Conservation (phyloP, 106 monocot species). For the Platanthera guangdongensis region DNA sequence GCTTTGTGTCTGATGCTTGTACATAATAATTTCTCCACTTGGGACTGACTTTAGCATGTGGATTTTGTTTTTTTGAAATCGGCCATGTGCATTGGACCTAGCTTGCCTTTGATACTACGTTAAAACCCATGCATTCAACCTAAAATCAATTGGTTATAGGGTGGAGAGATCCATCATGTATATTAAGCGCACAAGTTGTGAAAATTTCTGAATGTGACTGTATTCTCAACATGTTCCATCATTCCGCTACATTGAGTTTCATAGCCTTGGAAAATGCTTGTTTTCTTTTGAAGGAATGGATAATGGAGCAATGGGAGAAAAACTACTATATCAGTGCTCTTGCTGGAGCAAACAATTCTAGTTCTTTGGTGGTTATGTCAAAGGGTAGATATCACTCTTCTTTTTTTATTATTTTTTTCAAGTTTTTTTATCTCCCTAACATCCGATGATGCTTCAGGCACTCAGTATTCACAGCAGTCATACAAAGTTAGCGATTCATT, state of each 20-base stretch:
- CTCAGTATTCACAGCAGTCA: constrained; percentile 68
- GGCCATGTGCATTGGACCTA: too few relatives aligned
- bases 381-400: constrained; percentile 39
- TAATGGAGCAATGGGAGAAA: constrained; percentile 92
- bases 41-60: too few relatives aligned
- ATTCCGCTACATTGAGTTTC: not conserved
- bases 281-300: constrained; percentile 57
- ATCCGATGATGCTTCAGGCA: constrained; percentile 31
- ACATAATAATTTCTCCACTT: too few relatives aligned
- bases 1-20: too few relatives aligned
- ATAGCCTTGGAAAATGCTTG: not conserved
- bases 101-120: too few relatives aligned
- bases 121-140: too few relatives aligned
- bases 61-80: too few relatives aligned
- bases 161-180: too few relatives aligned
- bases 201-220: too few relatives aligned
- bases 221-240: not conserved
- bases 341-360: constrained; percentile 70
- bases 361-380: constrained; percentile 82
- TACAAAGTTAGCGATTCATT: constrained; percentile 90
- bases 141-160: too few relatives aligned
- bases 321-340: constrained; percentile 80
- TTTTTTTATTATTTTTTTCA: constrained; percentile 12
- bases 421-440: not conserved
- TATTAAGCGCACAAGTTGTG: too few relatives aligned